phyloP scores from a whole-genome alignment of 495 filamentous ascomycete species.

The Aspergillus saccharolyticus region DNA sequence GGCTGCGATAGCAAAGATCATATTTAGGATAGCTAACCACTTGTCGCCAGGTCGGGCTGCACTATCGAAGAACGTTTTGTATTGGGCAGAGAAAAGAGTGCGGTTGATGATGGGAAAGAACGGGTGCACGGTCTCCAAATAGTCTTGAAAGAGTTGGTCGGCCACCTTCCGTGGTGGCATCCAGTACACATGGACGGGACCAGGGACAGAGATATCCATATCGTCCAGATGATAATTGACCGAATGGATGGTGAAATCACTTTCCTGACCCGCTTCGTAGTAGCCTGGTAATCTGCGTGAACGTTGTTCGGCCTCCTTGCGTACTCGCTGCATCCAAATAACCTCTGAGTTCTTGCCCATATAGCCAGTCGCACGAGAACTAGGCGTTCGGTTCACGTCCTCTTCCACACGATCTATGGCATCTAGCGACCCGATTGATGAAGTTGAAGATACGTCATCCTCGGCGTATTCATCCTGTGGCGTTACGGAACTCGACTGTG shows the following conservation, averaged over 20 bases:
- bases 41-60: conserved; percentile 41
- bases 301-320: conserved; percentile 34
- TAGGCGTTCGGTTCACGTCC: conserved; percentile 51
- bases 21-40: conserved; percentile 60
- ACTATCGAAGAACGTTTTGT: conserved; percentile 40
- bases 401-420: conserved; percentile 58
- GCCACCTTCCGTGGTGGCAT: conserved; percentile 51
- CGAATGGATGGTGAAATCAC: conserved; percentile 35
- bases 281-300: conserved; percentile 28
- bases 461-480: conserved; percentile 31
- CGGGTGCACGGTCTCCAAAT: conserved; percentile 54
- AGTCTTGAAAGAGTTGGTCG: conserved; percentile 52
- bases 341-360: conserved; percentile 63
- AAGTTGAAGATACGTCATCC: conserved; percentile 31
- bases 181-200: conserved; percentile 46
- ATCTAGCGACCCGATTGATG: conserved; percentile 56
- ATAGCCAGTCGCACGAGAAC: conserved; percentile 52
- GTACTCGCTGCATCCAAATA: conserved; percentile 54
- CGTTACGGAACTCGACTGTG: conserved; percentile 25
- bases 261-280: conserved; percentile 27
- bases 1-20: conserved; percentile 61
- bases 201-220: conserved; percentile 43
- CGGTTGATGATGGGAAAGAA: conserved; percentile 58
- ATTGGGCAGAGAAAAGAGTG: conserved; percentile 41
- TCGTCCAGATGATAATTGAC: conserved; percentile 59